phyloP scores from a whole-genome alignment of 2,329 filamentous ascomycete genomes.

The Calonectria pseudoreteaudii region DNA sequence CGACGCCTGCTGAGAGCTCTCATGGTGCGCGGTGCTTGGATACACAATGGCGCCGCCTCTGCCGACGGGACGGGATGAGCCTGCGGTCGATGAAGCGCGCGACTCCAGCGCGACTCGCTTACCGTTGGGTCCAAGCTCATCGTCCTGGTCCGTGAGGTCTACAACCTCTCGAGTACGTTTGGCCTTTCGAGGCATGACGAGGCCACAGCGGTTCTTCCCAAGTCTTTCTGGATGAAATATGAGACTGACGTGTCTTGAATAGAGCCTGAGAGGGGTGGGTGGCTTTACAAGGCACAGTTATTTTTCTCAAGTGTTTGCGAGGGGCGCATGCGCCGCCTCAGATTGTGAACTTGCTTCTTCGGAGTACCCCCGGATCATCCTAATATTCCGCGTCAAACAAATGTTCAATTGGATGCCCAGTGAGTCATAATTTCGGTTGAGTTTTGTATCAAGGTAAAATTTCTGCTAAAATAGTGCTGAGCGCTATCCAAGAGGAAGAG shows the following conservation, averaged over 20 bases:
- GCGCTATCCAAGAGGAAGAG: not conserved
- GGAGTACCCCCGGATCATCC: constrained; percentile 1
- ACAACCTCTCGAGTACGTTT: constrained; percentile 55
- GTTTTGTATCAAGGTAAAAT: not conserved
- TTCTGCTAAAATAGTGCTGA: not conserved
- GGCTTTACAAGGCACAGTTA: not conserved
- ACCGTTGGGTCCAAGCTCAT: constrained; percentile 31
- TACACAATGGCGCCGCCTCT: constrained; percentile 34
- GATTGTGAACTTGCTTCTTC: constrained; percentile 13
- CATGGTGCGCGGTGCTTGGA: not conserved
- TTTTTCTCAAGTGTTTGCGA: not conserved
- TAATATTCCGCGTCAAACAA: not conserved
- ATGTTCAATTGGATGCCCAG: not conserved
- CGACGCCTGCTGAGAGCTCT: constrained; percentile 15
- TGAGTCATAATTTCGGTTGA: not conserved
- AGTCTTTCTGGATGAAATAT: not conserved
- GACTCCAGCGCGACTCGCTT: constrained; percentile 43
- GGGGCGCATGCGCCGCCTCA: not conserved
- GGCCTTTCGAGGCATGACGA: constrained; percentile 31
- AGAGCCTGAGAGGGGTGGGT: not conserved
- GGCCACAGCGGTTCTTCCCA: not conserved
- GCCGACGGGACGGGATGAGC: constrained; percentile 23
- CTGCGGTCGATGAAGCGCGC: constrained; percentile 11
- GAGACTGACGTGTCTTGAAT: not conserved
- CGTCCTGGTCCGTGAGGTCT: constrained; percentile 55